Conservation (phyloP, 768 basidiomycete genomes). For the Serendipita sp. region DNA sequence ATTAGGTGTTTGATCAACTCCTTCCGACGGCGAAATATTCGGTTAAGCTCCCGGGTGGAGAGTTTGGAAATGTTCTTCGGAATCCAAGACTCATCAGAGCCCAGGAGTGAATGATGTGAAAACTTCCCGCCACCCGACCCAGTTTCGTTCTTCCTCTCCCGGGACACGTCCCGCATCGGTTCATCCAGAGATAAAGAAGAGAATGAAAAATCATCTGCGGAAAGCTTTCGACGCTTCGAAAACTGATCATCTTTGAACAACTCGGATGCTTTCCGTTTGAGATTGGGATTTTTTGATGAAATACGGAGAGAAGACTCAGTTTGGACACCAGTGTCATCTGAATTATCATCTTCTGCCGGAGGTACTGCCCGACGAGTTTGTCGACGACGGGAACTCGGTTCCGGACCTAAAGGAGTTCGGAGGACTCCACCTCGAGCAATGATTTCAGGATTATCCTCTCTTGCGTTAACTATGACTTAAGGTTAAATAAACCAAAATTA, state of each 20-base stretch:
- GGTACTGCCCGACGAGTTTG: too few species aligned
- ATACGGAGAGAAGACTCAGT: background rate
- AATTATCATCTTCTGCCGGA: too few species aligned
- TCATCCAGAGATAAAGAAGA: too few species aligned
- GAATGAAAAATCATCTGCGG: too few species aligned
- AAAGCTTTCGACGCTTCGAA: background rate
- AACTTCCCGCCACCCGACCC: too few species aligned
- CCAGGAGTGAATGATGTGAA: too few species aligned
- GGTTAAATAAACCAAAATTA: background rate
- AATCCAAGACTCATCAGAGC: too few species aligned
- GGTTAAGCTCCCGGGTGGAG: background rate
- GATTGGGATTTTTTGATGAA: background rate
- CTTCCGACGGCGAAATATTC: background rate
- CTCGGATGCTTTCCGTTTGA: too few species aligned
- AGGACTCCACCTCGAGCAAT: background rate
- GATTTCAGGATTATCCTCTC: background rate
- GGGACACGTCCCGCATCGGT: too few species aligned
- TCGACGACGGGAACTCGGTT: too few species aligned
- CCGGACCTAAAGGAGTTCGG: background rate
- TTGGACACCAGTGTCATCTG: background rate
- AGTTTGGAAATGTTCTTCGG: too few species aligned
- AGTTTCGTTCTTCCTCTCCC: too few species aligned
- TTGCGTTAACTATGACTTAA: background rate
- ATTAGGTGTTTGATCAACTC: slow-evolving; percentile 1
- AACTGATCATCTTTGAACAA: background rate